Evolutionary conservation across 768 basidiomycete genomes (phyloP).

Genomic region (Astraeus odoratus): DNA sequence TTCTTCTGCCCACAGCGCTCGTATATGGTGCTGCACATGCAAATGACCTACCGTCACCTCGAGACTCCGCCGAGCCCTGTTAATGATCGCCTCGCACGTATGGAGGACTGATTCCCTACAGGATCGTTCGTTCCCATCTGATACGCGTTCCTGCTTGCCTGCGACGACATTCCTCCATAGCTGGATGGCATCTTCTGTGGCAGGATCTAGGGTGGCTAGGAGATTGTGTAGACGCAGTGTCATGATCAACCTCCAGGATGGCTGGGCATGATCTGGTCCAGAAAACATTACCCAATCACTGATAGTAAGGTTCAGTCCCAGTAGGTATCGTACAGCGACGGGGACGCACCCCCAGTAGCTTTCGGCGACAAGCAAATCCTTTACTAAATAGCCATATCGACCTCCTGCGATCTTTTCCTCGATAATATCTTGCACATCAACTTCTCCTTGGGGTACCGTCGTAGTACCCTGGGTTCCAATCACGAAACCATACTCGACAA

Average conservation of each 20-base stretch:
- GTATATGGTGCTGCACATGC: slow-evolving; percentile 21
- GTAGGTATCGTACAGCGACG: slow-evolving; percentile 1
- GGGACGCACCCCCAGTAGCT: slow-evolving; percentile 79
- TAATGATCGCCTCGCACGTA: slow-evolving; percentile 34
- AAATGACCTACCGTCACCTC: background rate
- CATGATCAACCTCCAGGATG: slow-evolving; percentile 74
- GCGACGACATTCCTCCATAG: slow-evolving; percentile 50
- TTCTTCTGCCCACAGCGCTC: slow-evolving; percentile 57
- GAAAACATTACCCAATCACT: slow-evolving; percentile 80
- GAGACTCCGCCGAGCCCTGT: slow-evolving; percentile 25
- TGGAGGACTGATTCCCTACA: slow-evolving; percentile 36
- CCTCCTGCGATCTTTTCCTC: slow-evolving; percentile 42
- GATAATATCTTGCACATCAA: slow-evolving; percentile 53
- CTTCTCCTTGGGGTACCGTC: slow-evolving; percentile 38
- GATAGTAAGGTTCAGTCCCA: background rate
- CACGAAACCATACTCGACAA: slow-evolving; percentile 90
- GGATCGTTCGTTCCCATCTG: slow-evolving; percentile 40
- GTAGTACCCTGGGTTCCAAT: slow-evolving; percentile 28
- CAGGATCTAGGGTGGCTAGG: slow-evolving; percentile 23
- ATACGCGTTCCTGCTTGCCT: slow-evolving; percentile 39
- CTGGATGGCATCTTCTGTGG: slow-evolving; percentile 28
- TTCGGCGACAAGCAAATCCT: slow-evolving; percentile 46
- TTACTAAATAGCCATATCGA: slow-evolving; percentile 42
- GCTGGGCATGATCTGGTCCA: slow-evolving; percentile 53
- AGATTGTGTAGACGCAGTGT: slow-evolving; percentile 62